Percentiles rank a stretch among this genome's conserved stretches.
These are phyloP conservation scores for Roridomyces roridus DNA, from an alignment of 768 basidiomycete genomes.

Conservation along the genomic window DNA sequence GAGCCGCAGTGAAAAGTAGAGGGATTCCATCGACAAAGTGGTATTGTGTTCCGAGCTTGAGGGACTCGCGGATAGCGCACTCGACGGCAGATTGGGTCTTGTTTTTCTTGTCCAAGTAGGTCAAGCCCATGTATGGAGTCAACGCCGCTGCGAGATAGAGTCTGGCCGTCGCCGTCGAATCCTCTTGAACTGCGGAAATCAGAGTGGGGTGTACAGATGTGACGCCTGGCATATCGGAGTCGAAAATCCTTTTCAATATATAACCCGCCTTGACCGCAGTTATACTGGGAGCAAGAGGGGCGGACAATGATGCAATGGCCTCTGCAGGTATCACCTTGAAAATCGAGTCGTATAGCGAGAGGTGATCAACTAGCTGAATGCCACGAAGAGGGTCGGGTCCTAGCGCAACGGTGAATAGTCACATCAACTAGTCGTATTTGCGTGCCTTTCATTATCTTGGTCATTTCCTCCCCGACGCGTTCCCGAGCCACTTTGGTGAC, in stretches of 20 bases:
- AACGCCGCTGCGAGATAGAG: conserved; percentile 83
- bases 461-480: conserved; percentile 88
- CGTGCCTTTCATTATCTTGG: conserved; percentile 91
- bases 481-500: conserved; percentile 87
- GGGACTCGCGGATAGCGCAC: conserved; percentile 77
- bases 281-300: conserved; percentile 41
- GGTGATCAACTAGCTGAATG: conserved; percentile 73
- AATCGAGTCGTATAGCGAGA: conserved; percentile 73
- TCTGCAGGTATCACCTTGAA: conserved; percentile 61
- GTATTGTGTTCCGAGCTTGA: conserved; percentile 83
- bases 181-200: conserved; percentile 42
- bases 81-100: conserved; percentile 65
- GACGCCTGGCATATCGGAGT: conserved; percentile 32
- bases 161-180: conserved; percentile 53
- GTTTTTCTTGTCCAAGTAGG: conserved; percentile 69
- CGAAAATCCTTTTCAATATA: conserved; percentile 60
- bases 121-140: conserved; percentile 69
- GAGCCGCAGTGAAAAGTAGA: conserved; percentile 61
- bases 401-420: conserved; percentile 34
- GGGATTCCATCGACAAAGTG: conserved; percentile 82
- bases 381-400: conserved; percentile 78
- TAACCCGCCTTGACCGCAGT: conserved; percentile 60
- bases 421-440: conserved; percentile 4
- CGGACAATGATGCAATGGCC: conserved; percentile 51
- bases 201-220: conserved; percentile 55